phyloP scores from a whole-genome alignment of 140 eudicot genomes.

The Bidens hawaiensis region DNA sequence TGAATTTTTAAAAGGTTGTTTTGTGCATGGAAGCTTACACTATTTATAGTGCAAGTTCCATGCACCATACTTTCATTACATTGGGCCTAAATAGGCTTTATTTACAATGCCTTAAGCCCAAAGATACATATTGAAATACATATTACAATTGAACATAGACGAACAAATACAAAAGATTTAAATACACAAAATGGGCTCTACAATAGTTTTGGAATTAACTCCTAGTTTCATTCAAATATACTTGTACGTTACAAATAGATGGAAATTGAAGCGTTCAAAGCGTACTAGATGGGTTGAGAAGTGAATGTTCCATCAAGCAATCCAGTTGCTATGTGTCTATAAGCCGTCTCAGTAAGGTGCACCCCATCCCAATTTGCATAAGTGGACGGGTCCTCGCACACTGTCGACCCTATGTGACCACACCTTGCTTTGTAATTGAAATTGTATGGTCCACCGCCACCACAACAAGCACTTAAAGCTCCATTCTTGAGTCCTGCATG shows the following conservation, averaged over 20 bases:
- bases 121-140: too few relatives aligned
- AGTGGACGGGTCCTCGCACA: slow-evolving; percentile 41
- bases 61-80: too few relatives aligned
- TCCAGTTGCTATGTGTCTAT: slow-evolving; percentile 46
- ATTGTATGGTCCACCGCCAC: slow-evolving; percentile 83
- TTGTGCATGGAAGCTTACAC: too few relatives aligned
- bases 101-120: too few relatives aligned
- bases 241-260: not conserved
- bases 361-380: slow-evolving; percentile 75
- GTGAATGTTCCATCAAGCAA: slow-evolving; percentile 53
- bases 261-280: not conserved
- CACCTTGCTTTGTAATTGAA: slow-evolving; percentile 63
- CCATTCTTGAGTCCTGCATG: slow-evolving; percentile 47
- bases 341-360: slow-evolving; percentile 66
- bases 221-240: not conserved
- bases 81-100: too few relatives aligned
- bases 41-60: too few relatives aligned
- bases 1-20: too few relatives aligned
- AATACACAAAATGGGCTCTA: too few relatives aligned
- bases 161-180: too few relatives aligned
- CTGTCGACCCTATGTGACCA: slow-evolving; percentile 56
- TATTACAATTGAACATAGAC: too few relatives aligned
- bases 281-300: slow-evolving; percentile 34
- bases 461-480: slow-evolving; percentile 58
- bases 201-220: not conserved